These are phyloP conservation scores for Trichocladium uniseriatum DNA, from an alignment of 495 filamentous ascomycete species.

Conservation along the genomic window DNA sequence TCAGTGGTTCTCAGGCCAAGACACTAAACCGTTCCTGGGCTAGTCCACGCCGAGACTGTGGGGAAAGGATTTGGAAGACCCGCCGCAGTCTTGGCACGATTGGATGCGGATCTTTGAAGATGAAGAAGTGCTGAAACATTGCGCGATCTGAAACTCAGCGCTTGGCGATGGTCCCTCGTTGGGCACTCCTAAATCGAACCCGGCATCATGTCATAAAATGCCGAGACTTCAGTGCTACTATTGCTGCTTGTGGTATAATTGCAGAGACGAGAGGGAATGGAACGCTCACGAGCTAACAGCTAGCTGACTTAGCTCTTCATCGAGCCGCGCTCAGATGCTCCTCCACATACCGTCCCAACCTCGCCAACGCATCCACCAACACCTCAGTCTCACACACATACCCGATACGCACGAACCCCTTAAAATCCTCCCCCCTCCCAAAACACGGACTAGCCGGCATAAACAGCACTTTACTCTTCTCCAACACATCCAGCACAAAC, in stretches of 20 bases:
- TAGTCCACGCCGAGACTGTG: too few species aligned
- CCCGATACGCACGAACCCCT: constrained; percentile 71
- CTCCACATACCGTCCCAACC: constrained; percentile 50
- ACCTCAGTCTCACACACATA: constrained; percentile 67
- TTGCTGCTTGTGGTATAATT: too few species aligned
- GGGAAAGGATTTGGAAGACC: too few species aligned
- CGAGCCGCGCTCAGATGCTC: constrained; percentile 11
- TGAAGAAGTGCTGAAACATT: background rate
- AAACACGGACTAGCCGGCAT: constrained; percentile 71
- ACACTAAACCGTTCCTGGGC: too few species aligned
- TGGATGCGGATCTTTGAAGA: too few species aligned
- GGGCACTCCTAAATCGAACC: too few species aligned
- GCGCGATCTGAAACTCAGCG: background rate
- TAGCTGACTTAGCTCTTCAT: background rate
- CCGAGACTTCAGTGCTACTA: too few species aligned
- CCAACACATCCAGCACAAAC: constrained; percentile 61
- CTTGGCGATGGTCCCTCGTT: too few species aligned
- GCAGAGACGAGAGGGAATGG: too few species aligned
- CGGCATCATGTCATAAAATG: too few species aligned
- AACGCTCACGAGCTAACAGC: too few species aligned
- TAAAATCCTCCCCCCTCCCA: constrained; percentile 57
- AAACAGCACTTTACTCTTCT: constrained; percentile 69
- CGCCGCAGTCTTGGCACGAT: background rate
- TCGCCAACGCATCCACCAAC: constrained; percentile 56
- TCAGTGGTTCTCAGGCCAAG: too few species aligned